Conservation (phyloP, 495 filamentous ascomycete species). For the Penicillium paxilli region DNA sequence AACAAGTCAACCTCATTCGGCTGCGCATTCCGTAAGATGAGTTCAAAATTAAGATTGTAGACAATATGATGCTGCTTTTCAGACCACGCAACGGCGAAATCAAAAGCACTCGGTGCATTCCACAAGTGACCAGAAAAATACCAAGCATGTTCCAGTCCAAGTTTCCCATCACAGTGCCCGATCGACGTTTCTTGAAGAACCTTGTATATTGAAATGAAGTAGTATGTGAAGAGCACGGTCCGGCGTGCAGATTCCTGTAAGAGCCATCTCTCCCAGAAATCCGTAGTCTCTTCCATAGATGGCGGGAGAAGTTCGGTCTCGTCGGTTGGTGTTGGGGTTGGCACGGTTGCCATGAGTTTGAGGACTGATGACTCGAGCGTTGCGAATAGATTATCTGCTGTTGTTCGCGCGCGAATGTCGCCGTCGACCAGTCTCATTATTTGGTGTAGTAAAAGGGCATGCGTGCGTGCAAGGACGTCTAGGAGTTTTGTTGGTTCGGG, state of each 20-base stretch:
- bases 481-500: conserved; percentile 28
- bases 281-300: conserved; percentile 23
- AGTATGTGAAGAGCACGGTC: conserved; percentile 43
- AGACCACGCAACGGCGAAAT: conserved; percentile 50
- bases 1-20: conserved; percentile 50
- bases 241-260: conserved; percentile 49
- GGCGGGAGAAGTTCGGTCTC: conserved; percentile 10
- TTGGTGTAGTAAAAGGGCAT: conserved; percentile 36
- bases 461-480: conserved; percentile 30
- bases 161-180: conserved; percentile 31
- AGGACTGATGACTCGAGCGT: conserved; percentile 33
- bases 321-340: conserved; percentile 16
- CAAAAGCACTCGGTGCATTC: conserved; percentile 40
- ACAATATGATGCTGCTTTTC: conserved; percentile 46
- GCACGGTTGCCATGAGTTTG: conserved; percentile 12
- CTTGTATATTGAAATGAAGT: conserved; percentile 37
- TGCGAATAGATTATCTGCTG: conserved; percentile 45
- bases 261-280: conserved; percentile 45
- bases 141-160: conserved; percentile 38
- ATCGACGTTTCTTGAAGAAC: conserved; percentile 28
- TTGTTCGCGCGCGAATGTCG: conserved; percentile 48
- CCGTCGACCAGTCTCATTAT: conserved; percentile 60
- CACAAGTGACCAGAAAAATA: conserved; percentile 50
- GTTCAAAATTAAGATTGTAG: conserved; percentile 35
- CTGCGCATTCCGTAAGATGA: conserved; percentile 28